These are phyloP conservation scores for Jackrogersella multiformis DNA, from an alignment of 495 filamentous ascomycete species.

Conservation along the genomic window DNA sequence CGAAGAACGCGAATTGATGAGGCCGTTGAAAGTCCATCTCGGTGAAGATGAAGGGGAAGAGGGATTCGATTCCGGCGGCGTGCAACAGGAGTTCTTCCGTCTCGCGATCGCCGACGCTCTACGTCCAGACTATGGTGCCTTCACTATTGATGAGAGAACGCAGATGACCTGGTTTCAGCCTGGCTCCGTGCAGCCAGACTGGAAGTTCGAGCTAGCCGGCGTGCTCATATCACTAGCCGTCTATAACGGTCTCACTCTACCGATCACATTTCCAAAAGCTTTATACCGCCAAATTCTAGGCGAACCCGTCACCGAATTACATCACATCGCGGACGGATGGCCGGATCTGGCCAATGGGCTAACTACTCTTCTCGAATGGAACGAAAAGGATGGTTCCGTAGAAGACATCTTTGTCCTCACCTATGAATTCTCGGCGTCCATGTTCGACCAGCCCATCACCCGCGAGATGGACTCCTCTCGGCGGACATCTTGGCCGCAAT, in stretches of 20 bases:
- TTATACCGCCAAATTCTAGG: conserved; percentile 85
- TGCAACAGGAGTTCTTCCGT: conserved; percentile 95
- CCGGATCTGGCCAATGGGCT: conserved; percentile 78
- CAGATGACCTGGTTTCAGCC: conserved; percentile 89
- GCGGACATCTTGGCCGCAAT: conserved; percentile 54
- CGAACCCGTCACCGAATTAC: conserved; percentile 67
- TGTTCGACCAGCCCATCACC: conserved; percentile 65
- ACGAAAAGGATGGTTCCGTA: conserved; percentile 75
- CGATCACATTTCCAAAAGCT: conserved; percentile 83
- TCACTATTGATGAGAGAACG: conserved; percentile 76
- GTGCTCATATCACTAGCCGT: conserved; percentile 89
- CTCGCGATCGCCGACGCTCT: conserved; percentile 80
- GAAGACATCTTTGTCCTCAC: conserved; percentile 81
- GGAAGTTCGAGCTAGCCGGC: conserved; percentile 91
- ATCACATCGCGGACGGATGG: conserved; percentile 89
- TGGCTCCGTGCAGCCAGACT: conserved; percentile 77
- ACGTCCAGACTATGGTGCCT: conserved; percentile 76
- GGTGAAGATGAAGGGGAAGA: conserved; percentile 84
- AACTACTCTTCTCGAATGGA: conserved; percentile 74
- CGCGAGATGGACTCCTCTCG: conserved; percentile 56
- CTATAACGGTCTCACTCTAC: conserved; percentile 91
- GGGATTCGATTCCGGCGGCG: conserved; percentile 91
- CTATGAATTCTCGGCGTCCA: conserved; percentile 84
- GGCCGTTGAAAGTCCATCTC: conserved; percentile 87
- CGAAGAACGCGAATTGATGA: conserved; percentile 80